Percentiles rank a stretch among this genome's conserved stretches.
These are phyloP conservation scores for Chlorella sp. DNA, from an alignment of 139 green algal species.

Conservation along the genomic window DNA sequence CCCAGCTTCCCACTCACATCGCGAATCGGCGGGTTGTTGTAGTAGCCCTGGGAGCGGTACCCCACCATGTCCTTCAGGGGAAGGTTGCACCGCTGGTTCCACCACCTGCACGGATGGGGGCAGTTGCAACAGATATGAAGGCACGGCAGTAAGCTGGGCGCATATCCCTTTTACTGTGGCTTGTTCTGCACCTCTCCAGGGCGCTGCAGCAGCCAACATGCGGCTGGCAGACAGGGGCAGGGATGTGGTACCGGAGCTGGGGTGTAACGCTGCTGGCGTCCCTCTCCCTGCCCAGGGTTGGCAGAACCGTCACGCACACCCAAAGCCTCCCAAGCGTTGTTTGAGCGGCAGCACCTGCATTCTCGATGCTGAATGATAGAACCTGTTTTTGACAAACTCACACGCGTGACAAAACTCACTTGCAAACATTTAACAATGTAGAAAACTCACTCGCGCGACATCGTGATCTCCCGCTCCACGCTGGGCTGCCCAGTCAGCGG, in stretches of 20 bases:
- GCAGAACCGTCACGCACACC: no score
- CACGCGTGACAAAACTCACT: background rate
- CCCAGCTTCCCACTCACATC: background rate
- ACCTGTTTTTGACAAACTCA: background rate
- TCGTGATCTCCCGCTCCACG: background rate
- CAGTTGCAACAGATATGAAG: no score
- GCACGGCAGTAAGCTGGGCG: no score
- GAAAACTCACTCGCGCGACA: background rate
- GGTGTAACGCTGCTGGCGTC: background rate
- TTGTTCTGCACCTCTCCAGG: no score
- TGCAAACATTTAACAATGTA: background rate
- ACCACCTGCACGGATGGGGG: background rate
- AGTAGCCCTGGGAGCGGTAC: background rate
- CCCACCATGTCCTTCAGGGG: background rate
- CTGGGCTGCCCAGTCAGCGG: background rate
- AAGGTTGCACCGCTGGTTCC: background rate
- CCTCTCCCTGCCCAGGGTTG: no score
- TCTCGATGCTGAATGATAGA: no score
- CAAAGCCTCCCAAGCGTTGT: no score
- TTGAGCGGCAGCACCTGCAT: no score
- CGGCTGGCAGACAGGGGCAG: background rate
- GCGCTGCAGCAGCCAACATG: no score
- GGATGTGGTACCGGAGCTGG: background rate
- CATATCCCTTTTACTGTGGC: no score
- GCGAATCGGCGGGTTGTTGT: conserved; percentile 4